A percentile compares a stretch with the other conserved stretches of the same genome.
Evolutionary conservation across 495 filamentous ascomycete genomes (phyloP).

Genomic region (Penicillium taxi): DNA sequence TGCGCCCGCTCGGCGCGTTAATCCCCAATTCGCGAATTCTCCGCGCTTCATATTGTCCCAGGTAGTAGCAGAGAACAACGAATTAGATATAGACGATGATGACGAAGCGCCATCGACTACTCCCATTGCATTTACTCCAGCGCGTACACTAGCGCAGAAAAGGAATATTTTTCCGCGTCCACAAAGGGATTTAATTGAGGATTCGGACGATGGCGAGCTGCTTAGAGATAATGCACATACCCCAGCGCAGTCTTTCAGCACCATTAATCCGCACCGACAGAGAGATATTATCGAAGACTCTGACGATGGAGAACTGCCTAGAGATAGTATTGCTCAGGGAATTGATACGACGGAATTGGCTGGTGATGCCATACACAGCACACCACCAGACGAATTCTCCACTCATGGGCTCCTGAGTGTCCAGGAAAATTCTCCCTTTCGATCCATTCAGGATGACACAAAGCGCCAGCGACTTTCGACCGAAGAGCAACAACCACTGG

Average conservation of each 20-base stretch:
- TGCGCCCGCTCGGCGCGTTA: constrained; percentile 21
- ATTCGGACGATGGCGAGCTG: constrained; percentile 19
- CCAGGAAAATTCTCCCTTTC: constrained; percentile 29
- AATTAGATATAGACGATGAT: constrained; percentile 19
- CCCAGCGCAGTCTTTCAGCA: constrained; percentile 3
- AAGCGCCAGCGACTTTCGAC: constrained; percentile 25
- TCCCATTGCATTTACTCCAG: constrained; percentile 4
- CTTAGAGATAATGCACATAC: constrained; percentile 3
- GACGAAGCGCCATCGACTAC: constrained; percentile 16
- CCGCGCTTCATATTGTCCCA: constrained; percentile 36
- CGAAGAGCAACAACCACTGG: constrained; percentile 1
- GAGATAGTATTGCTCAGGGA: neutral
- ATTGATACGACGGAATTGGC: neutral
- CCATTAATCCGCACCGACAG: constrained; percentile 11
- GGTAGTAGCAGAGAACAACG: constrained; percentile 8
- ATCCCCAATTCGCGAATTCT: constrained; percentile 35
- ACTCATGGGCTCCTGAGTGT: constrained; percentile 11
- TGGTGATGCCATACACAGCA: constrained; percentile 17
- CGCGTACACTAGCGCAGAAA: no score
- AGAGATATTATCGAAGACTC: constrained; percentile 34
- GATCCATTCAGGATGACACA: constrained; percentile 11
- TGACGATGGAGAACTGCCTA: constrained; percentile 14
- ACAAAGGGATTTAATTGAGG: constrained; percentile 30
- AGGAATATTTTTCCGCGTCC: constrained; percentile 8
- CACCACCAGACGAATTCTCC: constrained; percentile 9